phyloP scores from a whole-genome alignment of 2,329 filamentous ascomycete species.

The Fusarium zealandicum region DNA sequence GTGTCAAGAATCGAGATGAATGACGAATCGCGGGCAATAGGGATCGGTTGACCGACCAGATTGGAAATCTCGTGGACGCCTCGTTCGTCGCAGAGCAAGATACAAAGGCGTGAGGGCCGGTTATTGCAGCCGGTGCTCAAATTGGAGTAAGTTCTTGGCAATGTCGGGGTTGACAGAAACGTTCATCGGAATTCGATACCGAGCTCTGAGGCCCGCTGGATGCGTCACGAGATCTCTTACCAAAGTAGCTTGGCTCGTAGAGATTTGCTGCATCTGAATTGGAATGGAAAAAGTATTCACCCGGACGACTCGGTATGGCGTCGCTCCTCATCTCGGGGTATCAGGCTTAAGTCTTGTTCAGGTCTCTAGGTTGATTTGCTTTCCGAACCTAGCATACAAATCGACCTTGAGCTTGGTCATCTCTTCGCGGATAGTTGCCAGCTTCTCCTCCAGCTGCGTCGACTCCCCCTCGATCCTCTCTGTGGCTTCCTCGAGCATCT shows the following conservation, averaged over 20 bases:
- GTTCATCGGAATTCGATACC: conserved; percentile 20
- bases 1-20: conserved; percentile 14
- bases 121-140: background rate
- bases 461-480: conserved; percentile 81
- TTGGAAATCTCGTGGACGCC: conserved; percentile 10
- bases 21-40: conserved; percentile 20
- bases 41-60: conserved; percentile 16
- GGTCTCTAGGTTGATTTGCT: conserved; percentile 95
- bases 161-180: conserved; percentile 6
- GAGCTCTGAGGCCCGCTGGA: conserved; percentile 18
- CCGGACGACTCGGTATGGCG: conserved; percentile 17
- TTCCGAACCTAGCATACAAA: conserved; percentile 92
- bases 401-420: conserved; percentile 91
- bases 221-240: conserved; percentile 30
- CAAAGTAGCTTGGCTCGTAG: conserved; percentile 16
- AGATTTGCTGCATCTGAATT: conserved; percentile 19
- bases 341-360: conserved; percentile 52
- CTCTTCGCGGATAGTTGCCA: conserved; percentile 79
- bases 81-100: conserved; percentile 11
- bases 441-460: conserved; percentile 75
- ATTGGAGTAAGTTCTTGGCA: background rate
- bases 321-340: conserved; percentile 16
- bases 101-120: conserved; percentile 6
- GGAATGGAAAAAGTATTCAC: conserved; percentile 33
- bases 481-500: conserved; percentile 77